A percentile compares a stretch with the other conserved stretches of the same genome.
Evolutionary conservation across 1,139 yeast species (phyloP).

Genomic region (Saccharomyces hybrid): DNA sequence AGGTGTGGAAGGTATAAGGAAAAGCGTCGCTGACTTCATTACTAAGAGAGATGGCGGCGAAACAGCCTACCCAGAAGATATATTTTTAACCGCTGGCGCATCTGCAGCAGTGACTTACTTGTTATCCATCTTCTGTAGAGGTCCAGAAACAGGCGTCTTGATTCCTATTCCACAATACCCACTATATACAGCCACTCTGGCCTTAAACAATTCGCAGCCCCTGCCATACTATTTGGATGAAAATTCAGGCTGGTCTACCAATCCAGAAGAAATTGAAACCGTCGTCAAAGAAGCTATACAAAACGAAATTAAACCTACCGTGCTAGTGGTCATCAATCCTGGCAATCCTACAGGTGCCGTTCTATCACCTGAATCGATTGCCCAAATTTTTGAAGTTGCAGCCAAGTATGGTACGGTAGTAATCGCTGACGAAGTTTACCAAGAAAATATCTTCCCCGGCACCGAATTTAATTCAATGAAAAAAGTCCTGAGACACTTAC

Average conservation of each 20-base stretch:
- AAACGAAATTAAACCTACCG: slow-evolving; percentile 59
- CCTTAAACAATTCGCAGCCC: slow-evolving; percentile 75
- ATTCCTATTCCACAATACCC: slow-evolving; percentile 98
- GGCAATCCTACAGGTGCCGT: slow-evolving; percentile 97
- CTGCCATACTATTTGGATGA: slow-evolving; percentile 87
- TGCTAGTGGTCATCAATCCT: slow-evolving; percentile 90
- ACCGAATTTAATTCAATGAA: slow-evolving; percentile 55
- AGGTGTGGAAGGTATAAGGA: slow-evolving; percentile 66
- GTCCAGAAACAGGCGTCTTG: slow-evolving; percentile 69
- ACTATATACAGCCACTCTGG: slow-evolving; percentile 83
- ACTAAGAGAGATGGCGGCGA: slow-evolving; percentile 58
- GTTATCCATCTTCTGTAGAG: slow-evolving; percentile 60
- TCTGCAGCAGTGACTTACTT: slow-evolving; percentile 80
- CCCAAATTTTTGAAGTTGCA: slow-evolving; percentile 64
- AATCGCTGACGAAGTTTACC: slow-evolving; percentile 98
- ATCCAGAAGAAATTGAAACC: slow-evolving; percentile 55
- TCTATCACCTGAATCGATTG: slow-evolving; percentile 56
- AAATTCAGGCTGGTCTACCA: slow-evolving; percentile 72
- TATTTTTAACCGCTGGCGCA: slow-evolving; percentile 88
- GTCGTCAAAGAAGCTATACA: slow-evolving; percentile 46
- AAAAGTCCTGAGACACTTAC: slow-evolving; percentile 57
- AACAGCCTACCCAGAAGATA: slow-evolving; percentile 58
- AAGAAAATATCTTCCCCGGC: slow-evolving; percentile 75
- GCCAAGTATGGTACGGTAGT: slow-evolving; percentile 78
- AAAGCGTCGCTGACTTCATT: slow-evolving; percentile 76